Evolutionary conservation across 78 protist genomes (phyloP).

Genomic region (Dictyostelium purpureum): DNA sequence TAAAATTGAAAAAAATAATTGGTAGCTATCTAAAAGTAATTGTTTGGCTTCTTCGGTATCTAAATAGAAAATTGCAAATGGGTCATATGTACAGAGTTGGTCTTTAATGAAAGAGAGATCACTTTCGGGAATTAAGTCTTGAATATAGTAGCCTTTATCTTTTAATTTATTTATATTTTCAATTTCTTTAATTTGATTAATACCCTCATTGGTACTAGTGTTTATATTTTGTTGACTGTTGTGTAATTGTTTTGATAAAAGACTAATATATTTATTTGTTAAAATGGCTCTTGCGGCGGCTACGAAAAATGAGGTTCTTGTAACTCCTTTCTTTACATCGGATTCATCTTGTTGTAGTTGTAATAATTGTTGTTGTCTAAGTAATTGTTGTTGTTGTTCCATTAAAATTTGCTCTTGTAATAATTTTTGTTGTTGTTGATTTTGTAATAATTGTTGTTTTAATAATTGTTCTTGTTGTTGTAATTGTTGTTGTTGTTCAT

Average conservation of each 20-base stretch:
- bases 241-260: not conserved
- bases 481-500: not conserved
- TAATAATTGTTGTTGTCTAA: not conserved
- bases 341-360: not conserved
- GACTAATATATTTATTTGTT: not conserved
- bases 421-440: conserved; percentile 7
- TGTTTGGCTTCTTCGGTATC: conserved; percentile 2
- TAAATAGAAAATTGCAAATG: conserved; percentile 6
- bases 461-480: conserved; percentile 5
- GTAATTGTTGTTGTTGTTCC: not conserved
- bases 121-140: not conserved
- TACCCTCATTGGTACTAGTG: not conserved
- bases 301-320: conserved; percentile 14
- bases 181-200: not conserved
- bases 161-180: not conserved
- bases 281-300: conserved; percentile 33
- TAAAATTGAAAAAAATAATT: not conserved
- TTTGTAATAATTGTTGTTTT: not conserved
- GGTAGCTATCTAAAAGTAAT: not conserved
- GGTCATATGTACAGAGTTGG: conserved; percentile 27
- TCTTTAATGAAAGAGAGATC: not conserved
- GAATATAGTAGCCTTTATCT: not conserved
- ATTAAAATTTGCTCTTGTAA: not conserved
- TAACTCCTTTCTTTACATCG: not conserved
- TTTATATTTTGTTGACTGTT: not conserved